Percentiles rank a stretch among this genome's conserved stretches.
Conservation (phyloP, 129 eudicot species). For the Helianthus annuus region DNA sequence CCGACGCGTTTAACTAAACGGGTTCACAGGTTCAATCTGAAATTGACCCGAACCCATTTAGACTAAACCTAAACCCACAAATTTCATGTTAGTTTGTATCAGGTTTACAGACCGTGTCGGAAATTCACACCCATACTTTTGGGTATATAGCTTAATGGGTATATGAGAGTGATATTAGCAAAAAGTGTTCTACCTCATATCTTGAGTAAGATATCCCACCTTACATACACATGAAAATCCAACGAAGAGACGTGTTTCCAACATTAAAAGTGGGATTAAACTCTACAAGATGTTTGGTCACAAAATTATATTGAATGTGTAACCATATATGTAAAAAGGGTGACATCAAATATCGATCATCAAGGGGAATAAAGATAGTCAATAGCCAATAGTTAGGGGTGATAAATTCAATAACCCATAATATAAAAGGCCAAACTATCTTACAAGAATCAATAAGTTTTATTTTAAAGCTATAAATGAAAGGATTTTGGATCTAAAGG, state of each 20-base stretch:
- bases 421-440: too few species aligned
- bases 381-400: too few species aligned
- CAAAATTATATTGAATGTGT: not conserved
- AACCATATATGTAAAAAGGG: not conserved
- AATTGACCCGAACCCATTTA: not conserved
- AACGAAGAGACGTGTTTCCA: not conserved
- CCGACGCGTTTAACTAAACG: too few species aligned
- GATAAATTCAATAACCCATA: too few species aligned
- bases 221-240: constrained; percentile 17
- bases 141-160: not conserved
- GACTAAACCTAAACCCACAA: not conserved
- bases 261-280: not conserved
- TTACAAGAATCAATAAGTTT: too few species aligned
- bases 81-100: too few species aligned
- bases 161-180: not conserved
- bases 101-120: too few species aligned
- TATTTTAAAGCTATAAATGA: too few species aligned
- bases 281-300: not conserved
- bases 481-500: too few species aligned
- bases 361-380: too few species aligned
- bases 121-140: too few species aligned
- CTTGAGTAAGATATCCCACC: not conserved
- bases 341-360: not conserved
- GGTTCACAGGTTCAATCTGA: too few species aligned
- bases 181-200: not conserved